Evolutionary conservation across 352 stramenopile species (phyloP), one percentile per base, ranked within the genome.

Genomic region (Phytophthora fragariae): DNA sequence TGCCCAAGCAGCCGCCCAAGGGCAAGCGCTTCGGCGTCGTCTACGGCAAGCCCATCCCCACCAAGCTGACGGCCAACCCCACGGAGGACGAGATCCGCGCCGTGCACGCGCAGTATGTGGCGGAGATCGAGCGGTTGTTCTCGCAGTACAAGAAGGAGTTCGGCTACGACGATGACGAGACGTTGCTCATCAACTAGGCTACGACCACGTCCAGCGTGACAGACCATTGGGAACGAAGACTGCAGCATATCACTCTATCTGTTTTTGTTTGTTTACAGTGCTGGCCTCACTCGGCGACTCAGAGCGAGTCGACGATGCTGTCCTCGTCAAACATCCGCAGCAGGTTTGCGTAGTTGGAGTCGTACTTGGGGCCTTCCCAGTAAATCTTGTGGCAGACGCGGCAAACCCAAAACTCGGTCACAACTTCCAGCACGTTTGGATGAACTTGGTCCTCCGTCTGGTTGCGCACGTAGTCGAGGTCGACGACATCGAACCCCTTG

Each of bases 281-380:
- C n/a, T 8, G 19, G 15, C 52, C 39, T 39, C 52, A 57, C 14
- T 21, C n/a, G 10, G 31, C 52, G 27, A 12, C 14, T 15, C 24
- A 62, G 49, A 61, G 15, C 8, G 61, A 76, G 24, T 77, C 65
- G 15, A 65, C 50, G 41, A 71, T 76, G 39, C 68, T 75, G 57
- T 77, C 41, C 19, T 75, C 69, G 53, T 76, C 70, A 41, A 90
- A 88, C 74, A 87, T 88, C 10, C 81, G 72, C 14, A 85, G 59
- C 61, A 88, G 73, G 47, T 90, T 90, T n/a, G 83, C 73, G 58
- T 88, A 89, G 12, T 85, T 80, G 19, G 82, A 89, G 19, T 82
- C 81, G 72, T 91, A 93, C 76, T 95, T 95, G 44, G 86, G 88
- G 12, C 88, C 86, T 61, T 91, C 88, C 88, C 86, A 94, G 61